Base-by-base conservation (phyloP, 768 basidiomycete species). In the Coprinopsis strossmayeri region DNA sequence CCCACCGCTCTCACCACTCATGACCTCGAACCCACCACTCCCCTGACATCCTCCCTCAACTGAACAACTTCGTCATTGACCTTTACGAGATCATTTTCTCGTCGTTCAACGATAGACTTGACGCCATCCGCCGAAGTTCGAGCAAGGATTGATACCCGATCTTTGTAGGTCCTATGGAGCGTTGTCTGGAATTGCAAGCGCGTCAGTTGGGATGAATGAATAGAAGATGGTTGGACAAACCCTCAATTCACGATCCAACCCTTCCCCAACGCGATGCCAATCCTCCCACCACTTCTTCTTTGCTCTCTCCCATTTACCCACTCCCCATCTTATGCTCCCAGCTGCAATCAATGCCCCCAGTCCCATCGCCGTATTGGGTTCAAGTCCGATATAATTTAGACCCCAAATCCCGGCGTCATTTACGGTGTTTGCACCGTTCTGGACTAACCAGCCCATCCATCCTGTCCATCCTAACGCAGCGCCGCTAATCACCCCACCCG, bases 221-320 rank as follows among this genome's bases (percentile, higher is more conserved):
- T 24, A 25, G 17, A 25, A 2, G 45, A 49, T 24, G 32, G 45
- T 30, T 17, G 24, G 21, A 51, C 70, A 35, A 59, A 83, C 86
- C 71, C 73, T 70, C 18, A 87, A 63, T 62, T 89, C 85, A 38
- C 85, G 70, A 39, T 74, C 70, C 30, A 87, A 67, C 0, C 87
- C 82, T 41, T 80, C 69, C 4, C 77, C 75, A 2, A 87, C 69
- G 42, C 87, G 70, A 17, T 57, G 58, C 71, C 79, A 84, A 59
- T 88, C 85, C 46, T 76, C 71, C 77, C 77, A 75, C 85, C 86
- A 91, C 51, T 66, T 68, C 48, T 63, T 67, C 61, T 84, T 83
- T 2, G 79, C 78, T 54, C 70, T 77, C 49, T 87, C 84, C 84
- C 86, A 90, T 50, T 69, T 69, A 11, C 78, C 75, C 3, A 84